Base-by-base conservation (phyloP, 495 filamentous ascomycete genomes). In the Terfezia boudieri region DNA sequence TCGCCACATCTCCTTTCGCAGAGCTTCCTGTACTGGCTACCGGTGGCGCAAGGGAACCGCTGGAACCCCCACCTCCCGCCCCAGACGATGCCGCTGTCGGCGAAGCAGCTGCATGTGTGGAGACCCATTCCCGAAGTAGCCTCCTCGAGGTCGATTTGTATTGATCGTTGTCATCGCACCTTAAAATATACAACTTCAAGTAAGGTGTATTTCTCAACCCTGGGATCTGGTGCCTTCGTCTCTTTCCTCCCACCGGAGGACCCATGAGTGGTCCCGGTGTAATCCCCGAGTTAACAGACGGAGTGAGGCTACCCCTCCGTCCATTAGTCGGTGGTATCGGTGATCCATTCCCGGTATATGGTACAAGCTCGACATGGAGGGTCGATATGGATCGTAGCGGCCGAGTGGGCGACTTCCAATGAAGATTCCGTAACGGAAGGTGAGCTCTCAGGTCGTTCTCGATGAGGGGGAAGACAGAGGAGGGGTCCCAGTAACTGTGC, bases 371-470 rank as follows among this genome's bases (percentile, higher is more conserved):
- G 61, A 95, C 76, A 61, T 94, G 85, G 41, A 98, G 77, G 49
- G 86, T 86, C 63, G 82, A 80, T 66, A 98, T 96, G 26, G 89
- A 93, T 51, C 90, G 80, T 41, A 94, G 71, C 9, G 92, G 89
- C 9, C 90, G 81, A 26, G 80, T 80, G 50, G 90, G 82, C 8
- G 92, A 94, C 66, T 94, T 90, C 90, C 90, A 98, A 64, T 95
- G 83, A 49, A 98, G 79, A 64, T 94, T 89, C 53, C 79, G 81
- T n/a, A 98, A 73, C 10, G 90, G 90, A 4, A 98, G 74, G 46
- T 86, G 81, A 51, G 80, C 69, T 49, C 82, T 75, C 55, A 96
- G 73, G 55, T 85, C 74, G 1, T 81, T 72, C 9, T 83, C 81
- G n/a, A 96, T 69, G 16, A 84, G 73, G 55, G 82, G 77, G 63